Conservation (phyloP, 495 filamentous ascomycete species). For the Thozetella sp. region DNA sequence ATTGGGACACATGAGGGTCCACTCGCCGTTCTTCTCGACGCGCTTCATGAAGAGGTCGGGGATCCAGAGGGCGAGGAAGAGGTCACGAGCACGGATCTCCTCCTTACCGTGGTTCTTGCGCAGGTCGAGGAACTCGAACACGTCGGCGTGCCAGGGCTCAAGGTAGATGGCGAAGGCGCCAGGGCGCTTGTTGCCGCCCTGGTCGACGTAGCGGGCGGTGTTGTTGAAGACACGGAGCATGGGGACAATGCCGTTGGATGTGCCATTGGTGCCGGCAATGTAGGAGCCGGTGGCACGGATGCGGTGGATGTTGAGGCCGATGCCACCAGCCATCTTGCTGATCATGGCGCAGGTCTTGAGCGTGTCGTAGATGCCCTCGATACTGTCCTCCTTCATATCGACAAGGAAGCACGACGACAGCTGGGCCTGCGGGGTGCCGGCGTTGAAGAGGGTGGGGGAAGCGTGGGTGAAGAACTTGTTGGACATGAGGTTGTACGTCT, state of each 20-base stretch:
- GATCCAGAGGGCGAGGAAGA: slow-evolving; percentile 98
- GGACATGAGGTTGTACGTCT: slow-evolving; percentile 98
- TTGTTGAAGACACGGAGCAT: slow-evolving; percentile 99
- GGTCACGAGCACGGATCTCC: slow-evolving; percentile 92
- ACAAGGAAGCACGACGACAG: slow-evolving; percentile 97
- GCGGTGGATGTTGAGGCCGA: slow-evolving; percentile 92
- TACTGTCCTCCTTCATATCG: slow-evolving; percentile 98
- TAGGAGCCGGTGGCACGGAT: slow-evolving; percentile 97
- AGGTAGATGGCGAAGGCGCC: slow-evolving; percentile 98
- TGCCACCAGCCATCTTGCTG: slow-evolving; percentile 97
- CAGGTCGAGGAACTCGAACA: slow-evolving; percentile 95
- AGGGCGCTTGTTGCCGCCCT: slow-evolving; percentile 98
- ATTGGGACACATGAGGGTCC: slow-evolving; percentile 97
- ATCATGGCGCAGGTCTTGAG: slow-evolving; percentile 99
- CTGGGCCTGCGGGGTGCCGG: slow-evolving; percentile 91
- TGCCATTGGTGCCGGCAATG: slow-evolving; percentile 95
- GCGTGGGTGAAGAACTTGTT: slow-evolving; percentile 97
- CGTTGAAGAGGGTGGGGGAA: slow-evolving; percentile 97
- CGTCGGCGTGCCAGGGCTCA: slow-evolving; percentile 99
- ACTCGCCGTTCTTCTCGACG: slow-evolving; percentile 91
- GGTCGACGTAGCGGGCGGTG: slow-evolving; percentile 96
- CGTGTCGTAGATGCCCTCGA: slow-evolving; percentile 98
- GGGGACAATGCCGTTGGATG: slow-evolving; percentile 94
- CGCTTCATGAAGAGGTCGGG: slow-evolving; percentile 99
- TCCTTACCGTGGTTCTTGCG: slow-evolving; percentile 99